Percentiles rank a stretch among this genome's conserved stretches.
Evolutionary conservation across 179 eudicot genomes (phyloP).

Genomic region (Camellia oleifera): DNA sequence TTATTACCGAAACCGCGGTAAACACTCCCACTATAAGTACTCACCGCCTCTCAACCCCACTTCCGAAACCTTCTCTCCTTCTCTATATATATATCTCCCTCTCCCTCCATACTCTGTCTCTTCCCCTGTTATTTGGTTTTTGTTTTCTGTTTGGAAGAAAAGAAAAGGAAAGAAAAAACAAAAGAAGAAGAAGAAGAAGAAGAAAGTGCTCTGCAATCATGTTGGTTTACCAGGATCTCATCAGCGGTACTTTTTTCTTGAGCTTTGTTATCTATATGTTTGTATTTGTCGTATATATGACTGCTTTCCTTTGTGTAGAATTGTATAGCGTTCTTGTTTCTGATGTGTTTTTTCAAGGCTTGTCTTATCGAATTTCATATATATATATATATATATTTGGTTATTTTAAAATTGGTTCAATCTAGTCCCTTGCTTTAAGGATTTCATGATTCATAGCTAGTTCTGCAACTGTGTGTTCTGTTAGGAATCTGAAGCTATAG

Average conservation of each 20-base stretch:
- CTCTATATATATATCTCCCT: not conserved
- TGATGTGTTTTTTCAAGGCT: not conserved
- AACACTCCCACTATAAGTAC: not conserved
- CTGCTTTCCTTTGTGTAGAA: not conserved
- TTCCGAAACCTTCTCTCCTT: not conserved
- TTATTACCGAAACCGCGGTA: no score
- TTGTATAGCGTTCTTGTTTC: not conserved
- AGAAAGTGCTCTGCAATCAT: conserved; percentile 18
- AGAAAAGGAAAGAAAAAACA: not conserved
- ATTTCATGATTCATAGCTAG: not conserved
- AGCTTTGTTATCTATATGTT: not conserved
- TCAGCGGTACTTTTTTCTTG: conserved; percentile 12
- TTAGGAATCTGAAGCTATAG: not conserved
- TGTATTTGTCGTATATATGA: not conserved
- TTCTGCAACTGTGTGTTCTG: not conserved
- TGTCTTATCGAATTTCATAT: no score
- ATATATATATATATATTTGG: no score
- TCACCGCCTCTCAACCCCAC: not conserved
- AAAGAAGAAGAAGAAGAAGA: no score
- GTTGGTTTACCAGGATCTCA: conserved; percentile 30
- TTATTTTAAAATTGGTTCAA: no score
- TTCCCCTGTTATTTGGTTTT: not conserved
- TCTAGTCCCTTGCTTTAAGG: no score
- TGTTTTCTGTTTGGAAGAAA: not conserved
- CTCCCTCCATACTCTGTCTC: not conserved